Evolutionary conservation across 805 yeast species (phyloP).

Genomic region (Candida arabinofermentans): DNA sequence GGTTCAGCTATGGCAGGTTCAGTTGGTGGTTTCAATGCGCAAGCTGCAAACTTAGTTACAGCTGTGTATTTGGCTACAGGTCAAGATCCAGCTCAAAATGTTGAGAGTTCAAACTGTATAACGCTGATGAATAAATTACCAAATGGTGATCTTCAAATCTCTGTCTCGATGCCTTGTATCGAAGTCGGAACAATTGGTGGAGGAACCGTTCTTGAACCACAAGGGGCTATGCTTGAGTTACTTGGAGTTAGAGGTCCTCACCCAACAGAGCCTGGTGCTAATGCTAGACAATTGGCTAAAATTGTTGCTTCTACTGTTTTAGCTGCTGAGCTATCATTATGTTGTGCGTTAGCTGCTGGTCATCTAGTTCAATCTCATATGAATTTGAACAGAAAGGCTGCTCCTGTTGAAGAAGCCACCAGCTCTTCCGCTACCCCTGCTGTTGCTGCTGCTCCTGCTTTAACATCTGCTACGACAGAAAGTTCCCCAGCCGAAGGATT

Average conservation of each 20-base stretch:
- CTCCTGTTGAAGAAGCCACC: conserved; percentile 25
- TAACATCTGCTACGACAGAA: conserved; percentile 22
- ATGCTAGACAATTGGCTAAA: conserved; percentile 89
- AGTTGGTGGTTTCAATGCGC: conserved; percentile 97
- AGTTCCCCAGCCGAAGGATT: conserved; percentile 8
- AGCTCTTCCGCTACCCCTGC: conserved; percentile 21
- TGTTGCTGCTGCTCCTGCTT: conserved; percentile 12
- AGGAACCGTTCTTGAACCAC: conserved; percentile 96
- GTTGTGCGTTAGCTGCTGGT: conserved; percentile 97
- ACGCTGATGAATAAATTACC: conserved; percentile 81
- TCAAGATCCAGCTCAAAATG: conserved; percentile 99
- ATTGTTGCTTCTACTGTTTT: conserved; percentile 92
- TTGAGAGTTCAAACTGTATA: conserved; percentile 95
- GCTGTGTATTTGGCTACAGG: conserved; percentile 95
- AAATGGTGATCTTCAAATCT: conserved; percentile 78
- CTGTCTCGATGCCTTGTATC: conserved; percentile 98
- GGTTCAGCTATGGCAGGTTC: conserved; percentile 99
- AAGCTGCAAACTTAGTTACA: conserved; percentile 94
- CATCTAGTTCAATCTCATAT: conserved; percentile 97
- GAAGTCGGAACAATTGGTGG: conserved; percentile 99
- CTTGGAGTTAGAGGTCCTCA: conserved; percentile 96
- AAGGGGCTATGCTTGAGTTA: conserved; percentile 91
- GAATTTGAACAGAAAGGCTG: conserved; percentile 75
- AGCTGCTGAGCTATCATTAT: conserved; percentile 92
- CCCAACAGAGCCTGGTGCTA: conserved; percentile 87